phyloP scores from a whole-genome alignment of 2,329 filamentous ascomycete species.

The Ceratocystiopsis brevicomis region DNA sequence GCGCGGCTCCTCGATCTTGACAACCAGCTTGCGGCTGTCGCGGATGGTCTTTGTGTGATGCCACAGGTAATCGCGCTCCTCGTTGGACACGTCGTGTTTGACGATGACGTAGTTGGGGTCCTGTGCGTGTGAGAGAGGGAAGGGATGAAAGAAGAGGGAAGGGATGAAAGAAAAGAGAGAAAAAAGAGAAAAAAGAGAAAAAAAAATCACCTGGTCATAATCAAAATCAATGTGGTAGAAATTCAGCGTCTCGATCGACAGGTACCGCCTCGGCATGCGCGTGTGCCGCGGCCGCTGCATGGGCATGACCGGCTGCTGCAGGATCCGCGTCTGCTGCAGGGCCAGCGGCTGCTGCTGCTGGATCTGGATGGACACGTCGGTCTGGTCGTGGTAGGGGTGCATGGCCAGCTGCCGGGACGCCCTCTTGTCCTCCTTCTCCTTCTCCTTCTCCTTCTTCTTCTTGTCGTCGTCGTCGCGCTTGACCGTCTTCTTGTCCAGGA shows the following conservation, averaged over 20 bases:
- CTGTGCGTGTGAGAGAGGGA: conserved; percentile 22
- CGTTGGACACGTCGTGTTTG: conserved; percentile 50
- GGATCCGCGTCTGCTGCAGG: too few species aligned
- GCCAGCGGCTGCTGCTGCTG: neutral
- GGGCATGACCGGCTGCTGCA: too few species aligned
- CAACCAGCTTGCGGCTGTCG: conserved; percentile 31
- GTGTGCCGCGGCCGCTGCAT: conserved; percentile 32
- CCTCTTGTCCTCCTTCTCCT: conserved; percentile 6
- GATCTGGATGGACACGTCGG: conserved; percentile 7
- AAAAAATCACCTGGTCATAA: conserved; percentile 30
- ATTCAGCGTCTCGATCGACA: conserved; percentile 42
- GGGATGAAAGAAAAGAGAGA: neutral
- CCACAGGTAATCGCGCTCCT: conserved; percentile 54
- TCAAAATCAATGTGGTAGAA: conserved; percentile 38
- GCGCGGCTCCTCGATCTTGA: conserved; percentile 27
- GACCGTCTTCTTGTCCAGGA: conserved; percentile 36
- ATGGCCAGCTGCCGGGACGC: neutral
- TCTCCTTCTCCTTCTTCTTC: too few species aligned
- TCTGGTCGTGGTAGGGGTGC: neutral
- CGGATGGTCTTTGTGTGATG: conserved; percentile 48
- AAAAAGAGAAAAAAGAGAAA: neutral
- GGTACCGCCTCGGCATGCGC: conserved; percentile 40
- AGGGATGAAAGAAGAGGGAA: too few species aligned
- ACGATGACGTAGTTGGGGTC: conserved; percentile 55
- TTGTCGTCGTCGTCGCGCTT: conserved; percentile 6